These are phyloP conservation scores for Noccaea caerulescens DNA, from an alignment of 345 rosid species.

Conservation along the genomic window DNA sequence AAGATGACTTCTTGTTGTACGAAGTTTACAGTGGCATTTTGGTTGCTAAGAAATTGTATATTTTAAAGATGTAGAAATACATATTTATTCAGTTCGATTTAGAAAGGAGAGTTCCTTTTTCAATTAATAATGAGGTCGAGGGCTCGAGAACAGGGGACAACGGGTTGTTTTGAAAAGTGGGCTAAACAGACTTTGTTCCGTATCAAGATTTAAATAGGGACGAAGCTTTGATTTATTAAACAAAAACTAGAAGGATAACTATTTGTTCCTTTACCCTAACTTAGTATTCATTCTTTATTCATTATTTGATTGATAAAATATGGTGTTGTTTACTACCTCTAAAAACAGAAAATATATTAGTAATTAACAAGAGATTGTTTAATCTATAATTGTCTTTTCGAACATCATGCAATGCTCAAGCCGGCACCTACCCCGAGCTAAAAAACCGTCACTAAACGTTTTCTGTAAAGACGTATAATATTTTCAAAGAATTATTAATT, in stretches of 20 bases:
- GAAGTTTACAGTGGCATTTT: neutral
- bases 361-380: neutral
- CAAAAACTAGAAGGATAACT: no score
- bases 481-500: neutral
- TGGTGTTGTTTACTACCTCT: no score
- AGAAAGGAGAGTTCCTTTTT: no score
- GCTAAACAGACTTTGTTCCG: slow-evolving; percentile 16
- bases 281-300: no score
- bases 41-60: slow-evolving; percentile 1
- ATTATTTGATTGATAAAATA: no score
- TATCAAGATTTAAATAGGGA: neutral
- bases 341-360: no score
- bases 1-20: no score
- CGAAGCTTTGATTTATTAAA: no score
- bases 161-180: slow-evolving; percentile 1
- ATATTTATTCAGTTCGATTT: no score
- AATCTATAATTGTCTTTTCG: slow-evolving; percentile 9
- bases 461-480: neutral
- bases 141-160: slow-evolving; percentile 1
- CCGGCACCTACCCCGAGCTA: slow-evolving; percentile 31
- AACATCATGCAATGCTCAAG: slow-evolving; percentile 16
- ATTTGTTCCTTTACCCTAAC: no score
- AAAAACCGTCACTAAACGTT: neutral
- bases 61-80: no score
- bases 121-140: slow-evolving; percentile 9